Evolutionary conservation across 228 moss, liverwort and hornwort genomes (phyloP), one percentile per base, ranked within the genome.

Genomic region (Sphagnum fallax): DNA sequence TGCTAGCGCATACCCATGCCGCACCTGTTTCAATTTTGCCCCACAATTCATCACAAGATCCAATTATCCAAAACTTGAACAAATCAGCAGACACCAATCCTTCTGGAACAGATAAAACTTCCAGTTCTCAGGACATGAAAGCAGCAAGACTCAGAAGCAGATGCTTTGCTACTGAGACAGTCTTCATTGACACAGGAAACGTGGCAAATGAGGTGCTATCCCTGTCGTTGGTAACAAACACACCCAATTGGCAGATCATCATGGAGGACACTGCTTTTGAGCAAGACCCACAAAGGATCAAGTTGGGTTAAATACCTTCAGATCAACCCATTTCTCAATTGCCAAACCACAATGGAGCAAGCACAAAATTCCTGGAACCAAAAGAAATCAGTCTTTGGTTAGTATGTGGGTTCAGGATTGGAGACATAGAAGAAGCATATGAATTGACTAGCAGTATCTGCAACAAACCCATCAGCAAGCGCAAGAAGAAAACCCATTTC

Each of bases 321-420:
- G 50, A 79, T 91, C 91, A 60, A 91, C 87, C 91, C 91, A 91
- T 75, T 91, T 91, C 53, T 91, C 91, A 77, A 91, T 74, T 65
- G 91, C 91, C 73, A 87, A 79, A 63, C 91, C 91, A 66, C 84
- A 87, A 73, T 89, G 91, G 61, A 91, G 89, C 62, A 91, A 82
- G 65, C 91, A 91, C 14, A 91, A 55, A 71, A 91, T 80, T 77
- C 91, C 91, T 91, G 84, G 32, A 32, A 32, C 32, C 32, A 32
- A 32, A 32, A 32, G 32, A 32, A 32, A 32, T 32, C 32, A 65
- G 32, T 32, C 32, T 32, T 32, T 10, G 49, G 49, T 5, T 11
- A 7, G 49, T 32, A 16, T 0, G 10, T 10, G 9, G 32, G 10
- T 64, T 16, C 32, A 49, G 16, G 5, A 16, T 16, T 6, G 6